Base-by-base conservation (phyloP, 345 rosid species). In the Rhodamnia argentea region DNA sequence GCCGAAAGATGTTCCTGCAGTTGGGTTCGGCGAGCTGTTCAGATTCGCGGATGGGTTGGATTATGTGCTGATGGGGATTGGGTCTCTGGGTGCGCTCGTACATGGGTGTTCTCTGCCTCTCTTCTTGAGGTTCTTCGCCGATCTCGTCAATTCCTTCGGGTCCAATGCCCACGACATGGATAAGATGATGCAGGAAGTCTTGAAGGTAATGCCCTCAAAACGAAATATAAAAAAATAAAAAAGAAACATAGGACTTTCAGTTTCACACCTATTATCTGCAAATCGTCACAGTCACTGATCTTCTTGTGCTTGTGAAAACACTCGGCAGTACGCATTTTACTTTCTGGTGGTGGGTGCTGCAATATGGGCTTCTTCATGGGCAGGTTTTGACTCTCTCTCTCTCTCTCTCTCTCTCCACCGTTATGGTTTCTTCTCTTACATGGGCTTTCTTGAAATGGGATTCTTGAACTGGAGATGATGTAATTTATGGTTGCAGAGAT, bases 341-440 rank as follows among this genome's bases (percentile, higher is more conserved):
- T 96, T 97, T 87, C 95, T 97, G 18, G 94, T 97, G 82, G 99
- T 96, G 91, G 99, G 99, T 86, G 99, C 99, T 88, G 98, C 98
- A 87, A 96, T 97, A 85, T 97, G 99, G 99, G 99, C 98, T 32
- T 97, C 99, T 86, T 97, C 99, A 14, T 97, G 99, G 99, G 99
- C 99, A 90, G 99, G 99, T 95, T 24, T 54, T 88, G 55, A 11
- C 16, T 7, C 10, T 12, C 52, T 59, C 62, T 57, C 60, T 11
- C 14, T 85, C 78, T 9, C 32, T 70, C 27, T 10, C 82, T 47
- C 32, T 55, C 27, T 42, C 54, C 82, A 51, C 74, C 62, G 15
- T 37, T 70, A n/a, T 59, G 88, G 78, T 56, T 76, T 83, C 13
- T 37, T 70, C 78, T 3, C 24, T 7, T 51, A 42, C 20, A 27